Evolutionary conservation across 768 basidiomycete species (phyloP), one percentile per base, ranked within the genome.

Genomic region (Mycena polygramma): DNA sequence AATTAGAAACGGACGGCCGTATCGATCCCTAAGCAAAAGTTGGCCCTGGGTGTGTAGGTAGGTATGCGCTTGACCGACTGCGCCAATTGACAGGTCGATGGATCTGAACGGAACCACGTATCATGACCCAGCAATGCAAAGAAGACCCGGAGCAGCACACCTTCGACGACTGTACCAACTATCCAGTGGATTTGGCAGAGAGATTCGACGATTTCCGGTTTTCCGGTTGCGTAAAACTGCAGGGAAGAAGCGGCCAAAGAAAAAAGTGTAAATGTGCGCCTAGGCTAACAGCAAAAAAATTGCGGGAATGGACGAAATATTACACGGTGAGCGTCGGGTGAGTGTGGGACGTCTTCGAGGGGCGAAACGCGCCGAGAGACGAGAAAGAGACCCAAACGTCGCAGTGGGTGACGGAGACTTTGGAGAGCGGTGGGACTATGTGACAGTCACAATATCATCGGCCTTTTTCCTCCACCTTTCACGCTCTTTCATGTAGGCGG

Each of bases 41-140:
- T 30, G 45, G 17, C 35, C 3, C 36, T 37, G 13, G 49, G 39
- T 39, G 55, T 48, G 62, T 63, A 30, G 30, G 30, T 30, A 30
- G 30, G 49, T 63, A 52, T 39, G 20, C 53, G 48, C 5, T 54
- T 46, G 61, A 63, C 30, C 36, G 61, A 63, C 30, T 58, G 10
- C 14, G 43, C 45, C 1, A 59, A 37, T n/a, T 49, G 46, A 19
- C 15, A 49, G 54, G 48, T 22, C 57, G 37, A 41, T 24, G 46
- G 53, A 54, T 55, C 59, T 68, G 30, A 45, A 43, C 15, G 22
- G 46, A 57, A 61, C 59, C 58, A 67, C 52, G 52, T 22, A 67
- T 67, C 13, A 67, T 67, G 66, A 36, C 58, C 48, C 49, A 37
- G 39, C 8, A 2, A 17, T 36, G 36, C 20, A 19, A 30, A 20